A percentile compares a stretch with the other conserved stretches of the same genome.
Evolutionary conservation across 2,329 filamentous ascomycete genomes (phyloP).

Genomic region (Aspergillus sp.): DNA sequence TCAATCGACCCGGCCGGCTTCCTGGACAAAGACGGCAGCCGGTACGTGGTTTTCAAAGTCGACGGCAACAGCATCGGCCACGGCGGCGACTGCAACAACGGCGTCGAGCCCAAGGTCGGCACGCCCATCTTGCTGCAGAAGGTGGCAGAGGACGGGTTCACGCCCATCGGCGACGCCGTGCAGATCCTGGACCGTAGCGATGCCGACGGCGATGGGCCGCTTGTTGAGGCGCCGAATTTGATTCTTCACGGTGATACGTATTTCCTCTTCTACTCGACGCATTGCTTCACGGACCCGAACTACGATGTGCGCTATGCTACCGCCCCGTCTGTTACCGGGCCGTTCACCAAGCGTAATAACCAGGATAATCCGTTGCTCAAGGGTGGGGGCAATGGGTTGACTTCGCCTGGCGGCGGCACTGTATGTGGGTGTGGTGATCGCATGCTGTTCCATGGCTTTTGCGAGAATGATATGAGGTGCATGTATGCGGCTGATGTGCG

Average conservation of each 20-base stretch:
- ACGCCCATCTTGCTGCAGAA: slow-evolving; percentile 37
- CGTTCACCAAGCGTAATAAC: slow-evolving; percentile 26
- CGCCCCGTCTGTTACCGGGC: slow-evolving; percentile 29
- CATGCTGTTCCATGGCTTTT: slow-evolving; percentile 28
- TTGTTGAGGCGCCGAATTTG: slow-evolving; percentile 55
- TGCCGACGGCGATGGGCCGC: slow-evolving; percentile 53
- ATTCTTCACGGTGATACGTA: slow-evolving; percentile 42
- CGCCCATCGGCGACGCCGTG: slow-evolving; percentile 43
- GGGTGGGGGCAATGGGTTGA: slow-evolving; percentile 21
- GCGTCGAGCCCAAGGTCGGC: slow-evolving; percentile 26
- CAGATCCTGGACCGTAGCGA: slow-evolving; percentile 57
- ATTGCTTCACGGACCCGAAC: slow-evolving; percentile 47
- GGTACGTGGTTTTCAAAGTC: slow-evolving; percentile 58
- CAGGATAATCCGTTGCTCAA: slow-evolving; percentile 24
- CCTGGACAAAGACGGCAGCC: slow-evolving; percentile 45
- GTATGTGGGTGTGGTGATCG: slow-evolving; percentile 24
- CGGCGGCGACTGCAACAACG: slow-evolving; percentile 42
- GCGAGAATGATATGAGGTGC: slow-evolving; percentile 17
- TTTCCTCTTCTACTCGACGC: slow-evolving; percentile 55
- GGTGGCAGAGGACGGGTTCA: slow-evolving; percentile 42
- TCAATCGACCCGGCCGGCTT: slow-evolving; percentile 58
- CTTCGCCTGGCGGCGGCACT: slow-evolving; percentile 26
- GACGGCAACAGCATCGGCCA: slow-evolving; percentile 53
- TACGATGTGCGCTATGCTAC: slow-evolving; percentile 58
- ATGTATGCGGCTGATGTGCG: slow-evolving; percentile 23